Percentiles rank a stretch among this genome's conserved stretches.
Conservation (phyloP, 2,329 filamentous ascomycete species). For the Fusarium setosum region DNA sequence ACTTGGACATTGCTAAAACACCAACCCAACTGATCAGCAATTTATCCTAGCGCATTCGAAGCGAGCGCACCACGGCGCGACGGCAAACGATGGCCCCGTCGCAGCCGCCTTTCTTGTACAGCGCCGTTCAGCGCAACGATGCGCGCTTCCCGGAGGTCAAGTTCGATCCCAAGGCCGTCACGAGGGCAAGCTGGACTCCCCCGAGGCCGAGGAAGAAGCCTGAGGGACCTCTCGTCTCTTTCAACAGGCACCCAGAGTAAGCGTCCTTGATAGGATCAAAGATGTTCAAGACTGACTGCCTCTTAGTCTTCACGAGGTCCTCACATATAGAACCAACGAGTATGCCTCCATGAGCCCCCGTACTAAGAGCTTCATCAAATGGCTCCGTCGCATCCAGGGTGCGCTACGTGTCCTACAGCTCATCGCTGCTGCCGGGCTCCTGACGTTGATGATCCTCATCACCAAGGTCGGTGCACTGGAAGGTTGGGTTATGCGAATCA, state of each 20-base stretch:
- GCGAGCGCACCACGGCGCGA: slow-evolving; percentile 26
- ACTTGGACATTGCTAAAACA: slow-evolving; percentile 18
- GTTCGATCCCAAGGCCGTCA: slow-evolving; percentile 91
- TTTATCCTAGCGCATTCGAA: slow-evolving; percentile 12
- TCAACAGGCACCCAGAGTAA: slow-evolving; percentile 90
- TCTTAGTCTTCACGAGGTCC: slow-evolving; percentile 69
- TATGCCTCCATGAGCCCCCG: slow-evolving; percentile 75
- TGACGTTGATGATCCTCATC: slow-evolving; percentile 83
- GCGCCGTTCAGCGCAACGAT: slow-evolving; percentile 61
- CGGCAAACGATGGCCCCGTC: slow-evolving; percentile 42
- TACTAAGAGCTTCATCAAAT: slow-evolving; percentile 78
- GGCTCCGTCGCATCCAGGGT: slow-evolving; percentile 76
- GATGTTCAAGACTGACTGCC: neutral
- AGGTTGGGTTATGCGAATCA: slow-evolving; percentile 81
- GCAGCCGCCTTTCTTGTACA: slow-evolving; percentile 78
- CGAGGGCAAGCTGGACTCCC: slow-evolving; percentile 79
- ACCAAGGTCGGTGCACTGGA: slow-evolving; percentile 72
- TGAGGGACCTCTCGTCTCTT: slow-evolving; percentile 80
- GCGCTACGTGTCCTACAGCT: slow-evolving; percentile 74
- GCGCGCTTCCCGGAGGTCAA: slow-evolving; percentile 63
- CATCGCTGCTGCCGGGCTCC: slow-evolving; percentile 74
- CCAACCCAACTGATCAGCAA: slow-evolving; percentile 1
- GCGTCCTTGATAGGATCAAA: slow-evolving; percentile 42
- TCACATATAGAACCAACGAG: slow-evolving; percentile 70
- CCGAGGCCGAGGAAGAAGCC: slow-evolving; percentile 71